Percentiles rank a stretch among this genome's conserved stretches.
Evolutionary conservation across 352 stramenopile genomes (phyloP).

Genomic region (Discostella stelligera): DNA sequence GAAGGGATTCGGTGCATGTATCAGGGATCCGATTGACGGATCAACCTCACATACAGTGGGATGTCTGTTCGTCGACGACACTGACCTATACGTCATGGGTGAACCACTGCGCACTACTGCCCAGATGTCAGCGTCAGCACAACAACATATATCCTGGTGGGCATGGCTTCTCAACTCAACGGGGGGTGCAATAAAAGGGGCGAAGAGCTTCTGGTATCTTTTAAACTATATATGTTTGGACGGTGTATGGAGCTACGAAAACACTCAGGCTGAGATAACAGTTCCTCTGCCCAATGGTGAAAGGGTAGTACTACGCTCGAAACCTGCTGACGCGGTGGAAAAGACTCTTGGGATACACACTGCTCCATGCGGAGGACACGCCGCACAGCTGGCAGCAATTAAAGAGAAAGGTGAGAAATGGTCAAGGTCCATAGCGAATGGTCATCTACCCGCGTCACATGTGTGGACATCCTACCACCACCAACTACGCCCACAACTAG

Average conservation of each 20-base stretch:
- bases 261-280: not conserved
- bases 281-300: not conserved
- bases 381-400: not conserved
- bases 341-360: not conserved
- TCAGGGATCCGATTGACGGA: too few species aligned
- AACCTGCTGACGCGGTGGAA: not conserved
- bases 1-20: too few species aligned
- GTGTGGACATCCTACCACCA: not conserved
- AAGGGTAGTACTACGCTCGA: not conserved
- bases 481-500: not conserved
- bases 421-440: not conserved
- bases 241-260: not conserved
- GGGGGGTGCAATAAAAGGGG: not conserved
- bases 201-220: constrained; percentile 5
- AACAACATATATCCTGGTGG: not conserved
- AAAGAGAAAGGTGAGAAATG: not conserved
- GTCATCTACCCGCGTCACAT: not conserved
- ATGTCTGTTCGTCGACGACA: not conserved
- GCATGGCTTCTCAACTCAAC: not conserved
- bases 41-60: not conserved
- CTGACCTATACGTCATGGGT: not conserved
- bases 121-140: not conserved
- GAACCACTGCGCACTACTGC: not conserved
- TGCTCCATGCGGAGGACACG: not conserved
- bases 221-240: not conserved